These are phyloP conservation scores for Oryza punctata DNA, from an alignment of 176 grass and related monocot genomes.

Conservation along the genomic window DNA sequence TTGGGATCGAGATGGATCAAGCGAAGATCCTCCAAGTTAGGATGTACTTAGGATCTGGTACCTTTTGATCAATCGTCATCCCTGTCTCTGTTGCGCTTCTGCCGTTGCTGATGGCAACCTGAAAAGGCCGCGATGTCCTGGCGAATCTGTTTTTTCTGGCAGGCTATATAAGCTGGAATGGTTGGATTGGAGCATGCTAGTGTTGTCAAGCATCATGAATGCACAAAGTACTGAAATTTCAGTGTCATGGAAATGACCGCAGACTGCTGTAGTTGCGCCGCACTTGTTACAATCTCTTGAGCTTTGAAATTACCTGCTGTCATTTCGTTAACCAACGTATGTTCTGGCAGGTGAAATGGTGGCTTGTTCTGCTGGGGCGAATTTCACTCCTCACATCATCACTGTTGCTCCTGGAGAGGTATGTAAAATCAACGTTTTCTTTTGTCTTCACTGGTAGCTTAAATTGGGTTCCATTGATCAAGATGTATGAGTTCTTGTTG, in stretches of 20 bases:
- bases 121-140: neutral
- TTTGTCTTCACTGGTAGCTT: neutral
- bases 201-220: neutral
- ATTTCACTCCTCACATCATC: constrained; percentile 91
- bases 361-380: constrained; percentile 78
- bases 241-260: neutral
- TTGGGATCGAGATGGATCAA: neutral
- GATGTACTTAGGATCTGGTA: neutral
- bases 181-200: neutral
- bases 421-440: constrained; percentile 23
- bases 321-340: constrained; percentile 11
- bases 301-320: neutral
- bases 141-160: neutral
- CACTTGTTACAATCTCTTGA: neutral
- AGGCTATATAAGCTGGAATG: neutral
- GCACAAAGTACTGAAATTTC: neutral
- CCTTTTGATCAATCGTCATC: neutral
- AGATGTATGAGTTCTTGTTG: neutral
- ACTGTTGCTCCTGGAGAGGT: constrained; percentile 96
- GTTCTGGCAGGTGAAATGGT: constrained; percentile 62
- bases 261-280: neutral
- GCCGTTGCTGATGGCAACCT: neutral
- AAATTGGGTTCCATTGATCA: neutral
- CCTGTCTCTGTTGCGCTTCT: constrained; percentile 10
- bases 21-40: constrained; percentile 13